Base-by-base conservation (phyloP, 2,329 filamentous ascomycete species). In the Penicillium sp. region DNA sequence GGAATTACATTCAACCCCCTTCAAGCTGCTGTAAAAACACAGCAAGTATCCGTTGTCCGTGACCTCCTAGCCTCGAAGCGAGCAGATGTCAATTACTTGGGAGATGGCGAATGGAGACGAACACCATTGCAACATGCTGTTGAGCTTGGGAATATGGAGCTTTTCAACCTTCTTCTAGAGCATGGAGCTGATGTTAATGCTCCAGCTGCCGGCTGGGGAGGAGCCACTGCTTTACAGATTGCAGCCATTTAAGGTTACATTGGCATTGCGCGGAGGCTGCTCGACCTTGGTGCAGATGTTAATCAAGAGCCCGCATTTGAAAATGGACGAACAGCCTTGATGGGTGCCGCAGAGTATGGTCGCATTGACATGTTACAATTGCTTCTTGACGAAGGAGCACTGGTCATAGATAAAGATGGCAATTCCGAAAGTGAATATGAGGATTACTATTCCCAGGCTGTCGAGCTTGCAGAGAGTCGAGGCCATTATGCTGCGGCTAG, bases 361-460 rank as follows among this genome's bases (percentile, higher is more conserved):
- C 62, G 64, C 9, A 59, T 71, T 16, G 68, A 71, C 39, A 64
- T 66, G 58, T 34, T 69, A 11, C 58, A 68, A 29, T 47, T 70
- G 33, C 62, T 71, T 14, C 48, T 71, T 8, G 47, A 68, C 11
- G 49, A 58, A 21, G 65, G 63, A 19, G 67, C 59, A 2, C 19
- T 48, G 14, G 29, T 63, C 7, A 37, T 42, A 2, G 61, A 59
- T 11, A 36, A 36, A n/a, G 44, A 52, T 16, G 23, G 53, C 19
- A n/a, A 26, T 28, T 48, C 10, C 10, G 24, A 28, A 5, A 5
- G 5, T 9, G 42, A 39, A n/a, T 46, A 50, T 16, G 19, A 53
- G 18, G 16, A 26, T 28, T 48, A 60, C 11, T 64, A 58, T 48
- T 36, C 36, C 6, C 16, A 53, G 18, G 61, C 62, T 16, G 26